These are phyloP conservation scores for Aristolochia fimbriata DNA, from an alignment of 164 flowering plant genomes.

Conservation along the genomic window DNA sequence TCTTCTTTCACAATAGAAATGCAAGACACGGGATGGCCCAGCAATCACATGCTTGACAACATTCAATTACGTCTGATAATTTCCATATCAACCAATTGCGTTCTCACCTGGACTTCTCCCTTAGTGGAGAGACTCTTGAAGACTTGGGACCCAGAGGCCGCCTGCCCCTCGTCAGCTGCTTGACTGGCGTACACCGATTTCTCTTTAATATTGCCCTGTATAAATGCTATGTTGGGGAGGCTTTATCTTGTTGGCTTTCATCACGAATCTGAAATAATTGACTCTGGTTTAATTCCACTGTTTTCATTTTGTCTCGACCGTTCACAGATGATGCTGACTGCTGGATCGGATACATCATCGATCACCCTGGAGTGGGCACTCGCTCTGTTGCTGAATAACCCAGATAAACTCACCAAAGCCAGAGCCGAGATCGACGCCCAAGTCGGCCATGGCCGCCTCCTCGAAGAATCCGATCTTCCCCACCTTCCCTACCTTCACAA, in stretches of 20 bases:
- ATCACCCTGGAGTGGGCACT: conserved; percentile 36
- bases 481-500: conserved; percentile 29
- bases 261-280: neutral
- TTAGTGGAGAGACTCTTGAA: too few species aligned
- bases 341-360: conserved; percentile 39
- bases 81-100: too few species aligned
- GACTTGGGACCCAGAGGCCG: neutral
- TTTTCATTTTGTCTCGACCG: neutral
- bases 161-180: too few species aligned
- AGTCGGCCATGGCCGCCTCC: conserved; percentile 18
- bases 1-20: too few species aligned
- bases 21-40: too few species aligned
- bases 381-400: conserved; percentile 34
- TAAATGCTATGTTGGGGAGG: too few species aligned
- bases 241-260: too few species aligned
- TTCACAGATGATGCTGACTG: conserved; percentile 29
- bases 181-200: too few species aligned
- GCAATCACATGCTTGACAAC: too few species aligned
- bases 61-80: too few species aligned
- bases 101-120: too few species aligned
- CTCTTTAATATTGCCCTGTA: too few species aligned
- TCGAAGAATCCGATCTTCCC: conserved; percentile 34
- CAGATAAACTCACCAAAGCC: conserved; percentile 20
- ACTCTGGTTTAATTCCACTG: neutral
- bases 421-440: conserved; percentile 26